Conservation (phyloP, 805 yeast genomes). For the Candida verbasci region DNA sequence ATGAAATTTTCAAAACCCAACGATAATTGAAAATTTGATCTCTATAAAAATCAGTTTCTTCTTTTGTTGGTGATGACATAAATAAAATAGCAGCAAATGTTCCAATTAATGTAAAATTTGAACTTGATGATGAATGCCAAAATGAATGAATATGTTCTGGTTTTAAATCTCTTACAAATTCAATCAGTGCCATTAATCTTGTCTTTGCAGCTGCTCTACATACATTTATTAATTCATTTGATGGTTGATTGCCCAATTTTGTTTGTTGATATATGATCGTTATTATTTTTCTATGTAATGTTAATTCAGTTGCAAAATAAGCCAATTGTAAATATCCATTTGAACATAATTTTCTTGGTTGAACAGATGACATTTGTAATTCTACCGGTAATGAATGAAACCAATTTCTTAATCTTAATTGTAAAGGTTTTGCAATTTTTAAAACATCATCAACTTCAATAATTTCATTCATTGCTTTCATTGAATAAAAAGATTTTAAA, state of each 20-base stretch:
- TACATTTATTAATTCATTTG: slow-evolving; percentile 42
- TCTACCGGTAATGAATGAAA: slow-evolving; percentile 65
- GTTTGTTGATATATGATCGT: slow-evolving; percentile 43
- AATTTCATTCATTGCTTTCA: slow-evolving; percentile 55
- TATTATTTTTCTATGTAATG: slow-evolving; percentile 75
- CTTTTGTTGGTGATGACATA: slow-evolving; percentile 57
- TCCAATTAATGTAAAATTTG: slow-evolving; percentile 78
- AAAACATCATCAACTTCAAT: slow-evolving; percentile 64
- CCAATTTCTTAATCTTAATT: slow-evolving; percentile 68
- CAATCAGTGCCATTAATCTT: slow-evolving; percentile 75
- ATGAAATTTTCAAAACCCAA: slow-evolving; percentile 67
- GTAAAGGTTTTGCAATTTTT: slow-evolving; percentile 76
- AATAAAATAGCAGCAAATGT: slow-evolving; percentile 80
- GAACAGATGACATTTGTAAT: slow-evolving; percentile 58
- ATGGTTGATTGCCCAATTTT: slow-evolving; percentile 27
- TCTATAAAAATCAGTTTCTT: slow-evolving; percentile 61
- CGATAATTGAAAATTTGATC: slow-evolving; percentile 73
- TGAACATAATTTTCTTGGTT: slow-evolving; percentile 61
- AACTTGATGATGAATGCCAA: slow-evolving; percentile 82
- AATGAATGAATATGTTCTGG: slow-evolving; percentile 83
- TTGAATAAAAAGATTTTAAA: slow-evolving; percentile 65
- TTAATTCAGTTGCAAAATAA: slow-evolving; percentile 85
- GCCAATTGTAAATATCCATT: slow-evolving; percentile 79
- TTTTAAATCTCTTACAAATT: slow-evolving; percentile 67
- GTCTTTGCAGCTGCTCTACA: slow-evolving; percentile 86